phyloP scores from a whole-genome alignment of 192 early-diverging fungal genomes.

The Podila verticillata region DNA sequence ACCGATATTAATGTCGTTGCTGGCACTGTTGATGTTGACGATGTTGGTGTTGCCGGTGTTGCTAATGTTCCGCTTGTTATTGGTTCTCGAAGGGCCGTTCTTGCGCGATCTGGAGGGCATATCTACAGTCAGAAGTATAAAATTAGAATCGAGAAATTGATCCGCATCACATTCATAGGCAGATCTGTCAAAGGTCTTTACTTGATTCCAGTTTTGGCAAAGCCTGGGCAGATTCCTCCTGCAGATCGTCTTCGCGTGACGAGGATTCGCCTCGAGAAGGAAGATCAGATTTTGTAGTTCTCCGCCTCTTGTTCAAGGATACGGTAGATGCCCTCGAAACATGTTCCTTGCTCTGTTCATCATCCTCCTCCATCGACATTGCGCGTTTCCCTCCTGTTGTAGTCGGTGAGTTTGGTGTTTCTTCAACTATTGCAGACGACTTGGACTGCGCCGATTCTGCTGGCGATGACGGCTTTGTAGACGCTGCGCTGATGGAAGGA shows the following conservation, averaged over 20 bases:
- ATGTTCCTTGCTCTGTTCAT: background rate
- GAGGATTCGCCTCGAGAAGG: background rate
- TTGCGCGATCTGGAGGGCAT: background rate
- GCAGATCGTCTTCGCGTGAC: background rate
- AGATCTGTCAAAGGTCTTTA: background rate
- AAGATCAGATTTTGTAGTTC: background rate
- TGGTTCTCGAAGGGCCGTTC: background rate
- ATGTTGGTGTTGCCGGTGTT: background rate
- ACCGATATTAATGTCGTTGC: background rate
- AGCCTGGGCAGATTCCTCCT: background rate
- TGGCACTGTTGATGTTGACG: background rate
- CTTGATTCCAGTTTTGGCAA: background rate
- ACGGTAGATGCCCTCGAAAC: background rate
- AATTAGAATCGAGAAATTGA: background rate
- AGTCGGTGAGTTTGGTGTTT: background rate
- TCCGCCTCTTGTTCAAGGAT: background rate
- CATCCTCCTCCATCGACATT: background rate
- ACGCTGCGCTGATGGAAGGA: background rate
- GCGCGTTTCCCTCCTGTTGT: too few species aligned
- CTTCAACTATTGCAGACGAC: background rate
- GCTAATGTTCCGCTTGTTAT: background rate
- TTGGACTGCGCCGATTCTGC: background rate
- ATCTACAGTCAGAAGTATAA: background rate
- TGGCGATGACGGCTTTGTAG: background rate
- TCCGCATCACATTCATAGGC: too few species aligned